These are phyloP conservation scores for Lumnitzera racemosa DNA, from an alignment of 345 rosid genomes.

Conservation along the genomic window DNA sequence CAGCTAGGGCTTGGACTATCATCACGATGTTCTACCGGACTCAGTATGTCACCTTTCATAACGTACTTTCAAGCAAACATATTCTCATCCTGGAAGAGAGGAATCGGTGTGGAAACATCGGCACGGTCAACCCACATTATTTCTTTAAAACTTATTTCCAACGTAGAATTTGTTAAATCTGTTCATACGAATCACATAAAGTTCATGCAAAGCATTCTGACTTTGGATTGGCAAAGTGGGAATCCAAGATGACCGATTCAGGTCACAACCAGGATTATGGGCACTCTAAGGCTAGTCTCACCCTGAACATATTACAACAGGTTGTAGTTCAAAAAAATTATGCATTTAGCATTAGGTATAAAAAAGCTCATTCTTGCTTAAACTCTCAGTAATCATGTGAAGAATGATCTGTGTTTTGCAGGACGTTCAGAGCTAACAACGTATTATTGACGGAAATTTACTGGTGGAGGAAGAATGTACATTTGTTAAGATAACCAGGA, in stretches of 20 bases:
- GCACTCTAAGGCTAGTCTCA: conserved; percentile 42
- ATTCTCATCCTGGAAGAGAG: too few species aligned
- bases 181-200: conserved; percentile 18
- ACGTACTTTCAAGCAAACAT: too few species aligned
- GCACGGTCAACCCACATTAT: too few species aligned
- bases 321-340: conserved; percentile 9
- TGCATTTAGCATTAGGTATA: too few species aligned
- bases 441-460: conserved; percentile 22
- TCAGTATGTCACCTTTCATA: conserved; percentile 6
- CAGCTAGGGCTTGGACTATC: conserved; percentile 13
- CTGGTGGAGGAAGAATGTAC: conserved; percentile 18
- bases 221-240: conserved; percentile 41
- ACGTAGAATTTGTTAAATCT: too few species aligned
- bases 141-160: too few species aligned
- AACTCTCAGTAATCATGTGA: too few species aligned
- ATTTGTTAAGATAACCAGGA: conserved; percentile 14
- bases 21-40: conserved; percentile 36
- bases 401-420: conserved; percentile 1
- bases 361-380: too few species aligned
- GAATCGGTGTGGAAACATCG: too few species aligned
- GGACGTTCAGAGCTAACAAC: conserved; percentile 14
- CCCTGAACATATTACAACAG: conserved; percentile 42
- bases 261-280: conserved; percentile 29
- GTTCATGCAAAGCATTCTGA: conserved; percentile 40
- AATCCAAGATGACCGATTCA: conserved; percentile 31